Evolutionary conservation across 1,284 basidiomycete species (phyloP).

Genomic region (Porodaedalea pini): DNA sequence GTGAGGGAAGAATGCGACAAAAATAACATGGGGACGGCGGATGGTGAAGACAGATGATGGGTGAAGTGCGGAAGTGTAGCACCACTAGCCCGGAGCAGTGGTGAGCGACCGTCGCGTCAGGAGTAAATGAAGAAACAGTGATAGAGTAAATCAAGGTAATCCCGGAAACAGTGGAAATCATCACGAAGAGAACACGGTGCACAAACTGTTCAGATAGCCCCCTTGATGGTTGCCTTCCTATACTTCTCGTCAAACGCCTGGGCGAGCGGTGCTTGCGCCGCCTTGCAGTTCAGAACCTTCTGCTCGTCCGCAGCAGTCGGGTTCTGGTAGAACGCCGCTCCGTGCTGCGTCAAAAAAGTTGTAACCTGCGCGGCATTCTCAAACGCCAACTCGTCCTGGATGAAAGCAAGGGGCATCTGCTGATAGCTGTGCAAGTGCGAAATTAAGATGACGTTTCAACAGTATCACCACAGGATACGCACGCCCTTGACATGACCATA

Average conservation of each 20-base stretch:
- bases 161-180: slow-evolving; percentile 17
- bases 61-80: too few relatives aligned
- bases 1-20: too few relatives aligned
- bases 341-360: slow-evolving; percentile 71
- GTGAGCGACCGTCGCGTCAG: too few relatives aligned
- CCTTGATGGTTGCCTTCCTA: slow-evolving; percentile 71
- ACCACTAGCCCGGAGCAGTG: too few relatives aligned
- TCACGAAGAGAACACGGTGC: neutral
- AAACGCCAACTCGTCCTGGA: slow-evolving; percentile 83
- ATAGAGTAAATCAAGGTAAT: slow-evolving; percentile 4
- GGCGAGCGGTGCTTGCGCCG: slow-evolving; percentile 47
- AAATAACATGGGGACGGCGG: too few relatives aligned
- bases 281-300: slow-evolving; percentile 68
- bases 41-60: too few relatives aligned
- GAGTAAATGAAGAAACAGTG: too few relatives aligned
- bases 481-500: slow-evolving; percentile 91
- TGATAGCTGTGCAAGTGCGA: slow-evolving; percentile 59
- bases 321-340: slow-evolving; percentile 68
- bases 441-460: neutral
- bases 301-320: slow-evolving; percentile 54
- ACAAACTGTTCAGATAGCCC: slow-evolving; percentile 36
- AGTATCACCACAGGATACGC: slow-evolving; percentile 33
- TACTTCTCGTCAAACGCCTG: slow-evolving; percentile 72
- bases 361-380: slow-evolving; percentile 62
- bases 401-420: slow-evolving; percentile 72